Conservation (phyloP, 208 protist genomes). For the Leishmania arabica region DNA sequence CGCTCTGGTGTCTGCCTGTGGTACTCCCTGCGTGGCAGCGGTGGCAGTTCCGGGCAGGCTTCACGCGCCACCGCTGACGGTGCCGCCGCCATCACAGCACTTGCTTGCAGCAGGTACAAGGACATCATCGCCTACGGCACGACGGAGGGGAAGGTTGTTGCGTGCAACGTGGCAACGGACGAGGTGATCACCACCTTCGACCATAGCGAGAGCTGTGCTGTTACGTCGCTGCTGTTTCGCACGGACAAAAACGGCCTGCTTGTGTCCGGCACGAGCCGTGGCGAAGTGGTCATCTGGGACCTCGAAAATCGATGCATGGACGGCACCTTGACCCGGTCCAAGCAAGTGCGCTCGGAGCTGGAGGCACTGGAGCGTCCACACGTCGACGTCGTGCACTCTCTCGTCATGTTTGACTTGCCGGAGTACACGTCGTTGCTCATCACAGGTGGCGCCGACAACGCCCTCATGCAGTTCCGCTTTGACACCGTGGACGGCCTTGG, state of each 20-base stretch:
- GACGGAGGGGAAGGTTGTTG: slow-evolving; percentile 62
- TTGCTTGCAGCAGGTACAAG: slow-evolving; percentile 76
- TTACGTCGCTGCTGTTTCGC: slow-evolving; percentile 86
- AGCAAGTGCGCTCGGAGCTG: slow-evolving; percentile 68
- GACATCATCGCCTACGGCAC: slow-evolving; percentile 89
- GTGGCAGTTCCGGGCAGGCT: neutral
- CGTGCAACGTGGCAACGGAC: slow-evolving; percentile 62
- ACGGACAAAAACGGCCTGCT: slow-evolving; percentile 76
- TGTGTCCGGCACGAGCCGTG: slow-evolving; percentile 69
- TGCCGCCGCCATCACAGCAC: slow-evolving; percentile 42
- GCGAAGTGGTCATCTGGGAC: slow-evolving; percentile 89
- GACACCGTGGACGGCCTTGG: slow-evolving; percentile 88
- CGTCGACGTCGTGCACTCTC: slow-evolving; percentile 69
- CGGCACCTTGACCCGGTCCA: slow-evolving; percentile 77
- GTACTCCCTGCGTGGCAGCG: slow-evolving; percentile 33
- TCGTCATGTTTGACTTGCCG: slow-evolving; percentile 59
- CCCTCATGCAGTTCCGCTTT: slow-evolving; percentile 89
- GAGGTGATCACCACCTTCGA: slow-evolving; percentile 79
- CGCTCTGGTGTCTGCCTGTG: slow-evolving; percentile 74
- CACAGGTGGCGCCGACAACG: slow-evolving; percentile 89
- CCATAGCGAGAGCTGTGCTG: slow-evolving; percentile 54
- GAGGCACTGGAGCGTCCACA: slow-evolving; percentile 79
- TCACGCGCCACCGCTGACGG: neutral
- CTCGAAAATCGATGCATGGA: slow-evolving; percentile 81
- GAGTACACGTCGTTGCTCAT: slow-evolving; percentile 55